phyloP scores from a whole-genome alignment of 805 yeast species.

The Suhomyces faveliae region DNA sequence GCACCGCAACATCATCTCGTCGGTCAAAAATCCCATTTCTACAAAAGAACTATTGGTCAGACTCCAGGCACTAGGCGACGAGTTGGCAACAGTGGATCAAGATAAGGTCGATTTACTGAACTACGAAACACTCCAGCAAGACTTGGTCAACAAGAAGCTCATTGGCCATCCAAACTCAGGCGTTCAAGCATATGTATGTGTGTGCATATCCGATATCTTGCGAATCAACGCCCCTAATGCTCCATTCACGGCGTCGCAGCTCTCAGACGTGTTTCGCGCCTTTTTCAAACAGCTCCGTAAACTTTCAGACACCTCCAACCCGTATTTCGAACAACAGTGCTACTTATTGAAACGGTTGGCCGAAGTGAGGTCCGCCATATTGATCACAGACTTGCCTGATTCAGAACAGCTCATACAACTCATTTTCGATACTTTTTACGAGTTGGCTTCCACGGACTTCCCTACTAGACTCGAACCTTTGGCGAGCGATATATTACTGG shows the following conservation, averaged over 20 bases:
- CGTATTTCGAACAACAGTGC: conserved; percentile 61
- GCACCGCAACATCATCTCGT: conserved; percentile 29
- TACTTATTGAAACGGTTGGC: conserved; percentile 67
- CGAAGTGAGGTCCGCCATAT: conserved; percentile 70
- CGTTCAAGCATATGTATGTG: conserved; percentile 65
- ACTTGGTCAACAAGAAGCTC: conserved; percentile 58
- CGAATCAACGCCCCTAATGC: conserved; percentile 87
- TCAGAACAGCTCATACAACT: conserved; percentile 52
- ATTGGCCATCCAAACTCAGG: conserved; percentile 62
- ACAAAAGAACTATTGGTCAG: conserved; percentile 60
- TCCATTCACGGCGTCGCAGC: conserved; percentile 66
- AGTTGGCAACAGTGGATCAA: conserved; percentile 62
- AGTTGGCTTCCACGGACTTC: conserved; percentile 44
- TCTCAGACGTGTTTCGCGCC: conserved; percentile 63
- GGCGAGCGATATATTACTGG: conserved; percentile 70
- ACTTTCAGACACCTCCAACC: conserved; percentile 53
- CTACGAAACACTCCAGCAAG: conserved; percentile 42
- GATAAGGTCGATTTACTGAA: conserved; percentile 50
- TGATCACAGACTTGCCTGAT: conserved; percentile 72
- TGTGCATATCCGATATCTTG: conserved; percentile 73
- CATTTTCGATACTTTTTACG: conserved; percentile 64
- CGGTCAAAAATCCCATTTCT: conserved; percentile 55
- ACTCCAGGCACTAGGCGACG: conserved; percentile 57
- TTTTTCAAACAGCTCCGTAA: conserved; percentile 62
- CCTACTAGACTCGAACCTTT: conserved; percentile 57